Percentiles rank a stretch among this genome's conserved stretches.
Evolutionary conservation across 768 basidiomycete genomes (phyloP).

Genomic region (Amanita fuliginea): DNA sequence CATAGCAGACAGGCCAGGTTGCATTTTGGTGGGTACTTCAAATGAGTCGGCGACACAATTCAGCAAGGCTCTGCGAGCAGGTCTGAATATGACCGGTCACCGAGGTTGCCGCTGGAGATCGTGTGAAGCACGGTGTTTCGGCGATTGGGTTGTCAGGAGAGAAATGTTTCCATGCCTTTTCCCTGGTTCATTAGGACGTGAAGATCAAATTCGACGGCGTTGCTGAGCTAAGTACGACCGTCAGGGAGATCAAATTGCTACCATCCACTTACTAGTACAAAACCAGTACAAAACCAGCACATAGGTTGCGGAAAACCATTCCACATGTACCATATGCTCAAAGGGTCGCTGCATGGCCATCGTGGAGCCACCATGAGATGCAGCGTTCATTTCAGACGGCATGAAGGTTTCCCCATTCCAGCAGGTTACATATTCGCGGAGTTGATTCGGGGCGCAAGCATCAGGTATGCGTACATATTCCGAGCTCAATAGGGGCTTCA

Average conservation of each 20-base stretch:
- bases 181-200: slow-evolving; percentile 58
- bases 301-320: background rate
- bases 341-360: slow-evolving; percentile 51
- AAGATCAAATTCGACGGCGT: slow-evolving; percentile 42
- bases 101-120: slow-evolving; percentile 32
- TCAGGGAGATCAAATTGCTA: background rate
- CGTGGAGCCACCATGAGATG: slow-evolving; percentile 61
- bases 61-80: slow-evolving; percentile 54
- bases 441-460: slow-evolving; percentile 38
- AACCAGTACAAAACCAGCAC: slow-evolving; percentile 19
- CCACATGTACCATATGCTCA: slow-evolving; percentile 49
- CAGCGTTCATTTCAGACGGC: slow-evolving; percentile 30
- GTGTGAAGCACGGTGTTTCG: slow-evolving; percentile 67
- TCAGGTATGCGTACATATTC: slow-evolving; percentile 47
- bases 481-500: slow-evolving; percentile 34
- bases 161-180: too few species aligned
- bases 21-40: slow-evolving; percentile 36
- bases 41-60: slow-evolving; percentile 59
- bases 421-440: slow-evolving; percentile 34
- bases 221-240: slow-evolving; percentile 12
- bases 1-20: slow-evolving; percentile 14
- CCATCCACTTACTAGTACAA: slow-evolving; percentile 32
- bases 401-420: slow-evolving; percentile 22
- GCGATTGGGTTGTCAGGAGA: slow-evolving; percentile 49
- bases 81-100: slow-evolving; percentile 46